These are phyloP conservation scores for Suillus spraguei DNA, from an alignment of 768 basidiomycete genomes.

Conservation along the genomic window DNA sequence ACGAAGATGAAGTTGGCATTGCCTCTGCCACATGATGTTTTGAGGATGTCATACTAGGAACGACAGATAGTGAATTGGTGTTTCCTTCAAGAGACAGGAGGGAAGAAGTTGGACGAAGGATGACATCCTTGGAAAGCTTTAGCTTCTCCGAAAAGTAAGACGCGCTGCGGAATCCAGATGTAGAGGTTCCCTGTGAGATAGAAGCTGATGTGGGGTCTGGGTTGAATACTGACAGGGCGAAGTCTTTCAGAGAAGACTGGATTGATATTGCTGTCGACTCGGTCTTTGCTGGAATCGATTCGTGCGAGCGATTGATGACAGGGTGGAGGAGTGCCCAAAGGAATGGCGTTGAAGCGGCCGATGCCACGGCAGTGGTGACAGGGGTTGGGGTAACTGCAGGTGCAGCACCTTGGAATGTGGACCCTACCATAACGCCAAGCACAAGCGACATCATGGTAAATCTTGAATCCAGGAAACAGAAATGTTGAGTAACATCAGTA, in stretches of 20 bases:
- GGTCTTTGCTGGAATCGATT: constrained; percentile 28
- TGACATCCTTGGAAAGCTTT: constrained; percentile 37
- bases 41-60: constrained; percentile 22
- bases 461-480: constrained; percentile 36
- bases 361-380: constrained; percentile 14
- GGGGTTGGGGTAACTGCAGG: constrained; percentile 23
- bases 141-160: constrained; percentile 30
- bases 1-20: constrained; percentile 19
- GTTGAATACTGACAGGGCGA: constrained; percentile 53
- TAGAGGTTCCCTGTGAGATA: constrained; percentile 28
- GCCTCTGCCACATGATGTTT: constrained; percentile 3
- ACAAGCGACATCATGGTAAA: constrained; percentile 71
- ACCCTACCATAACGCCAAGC: constrained; percentile 49
- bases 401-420: constrained; percentile 21
- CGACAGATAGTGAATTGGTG: constrained; percentile 33
- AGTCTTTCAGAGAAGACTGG: constrained; percentile 48
- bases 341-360: constrained; percentile 27
- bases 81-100: constrained; percentile 21
- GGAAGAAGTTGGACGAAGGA: constrained; percentile 37
- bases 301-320: constrained; percentile 42
- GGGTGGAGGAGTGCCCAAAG: constrained; percentile 47
- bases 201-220: constrained; percentile 42
- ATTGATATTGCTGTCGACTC: constrained; percentile 33
- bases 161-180: constrained; percentile 21
- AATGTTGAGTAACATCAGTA: constrained; percentile 15